phyloP scores from a whole-genome alignment of 129 eudicot species.

The Centaurea solstitialis region DNA sequence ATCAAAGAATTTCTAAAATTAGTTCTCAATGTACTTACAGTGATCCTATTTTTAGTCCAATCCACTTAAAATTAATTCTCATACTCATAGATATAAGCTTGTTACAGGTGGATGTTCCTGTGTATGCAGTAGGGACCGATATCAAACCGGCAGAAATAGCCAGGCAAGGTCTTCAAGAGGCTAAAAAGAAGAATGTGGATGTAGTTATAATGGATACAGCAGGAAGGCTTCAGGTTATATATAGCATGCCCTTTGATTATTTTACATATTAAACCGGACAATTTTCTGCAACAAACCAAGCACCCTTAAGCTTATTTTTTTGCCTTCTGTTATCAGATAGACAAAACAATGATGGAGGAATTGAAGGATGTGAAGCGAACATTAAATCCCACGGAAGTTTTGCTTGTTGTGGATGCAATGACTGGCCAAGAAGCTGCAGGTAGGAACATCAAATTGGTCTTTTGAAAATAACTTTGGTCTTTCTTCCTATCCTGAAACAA shows the following conservation, averaged over 20 bases:
- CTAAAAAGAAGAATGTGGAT: conserved; percentile 82
- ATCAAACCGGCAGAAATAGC: conserved; percentile 93
- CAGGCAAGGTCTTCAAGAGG: conserved; percentile 82
- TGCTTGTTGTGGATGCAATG: conserved; percentile 99
- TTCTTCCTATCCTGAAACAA: neutral
- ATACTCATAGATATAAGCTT: conserved; percentile 32
- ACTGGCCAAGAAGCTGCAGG: conserved; percentile 99
- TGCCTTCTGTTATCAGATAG: conserved; percentile 55
- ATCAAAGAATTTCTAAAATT: neutral
- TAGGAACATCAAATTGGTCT: conserved; percentile 11
- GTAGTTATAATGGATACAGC: conserved; percentile 99
- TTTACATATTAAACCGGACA: neutral
- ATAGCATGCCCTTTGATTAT: neutral
- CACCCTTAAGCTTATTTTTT: neutral
- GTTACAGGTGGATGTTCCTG: conserved; percentile 93
- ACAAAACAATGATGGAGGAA: conserved; percentile 93
- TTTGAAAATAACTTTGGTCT: neutral
- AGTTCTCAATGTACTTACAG: neutral
- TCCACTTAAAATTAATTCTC: conserved; percentile 20
- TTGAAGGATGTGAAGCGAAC: conserved; percentile 78
- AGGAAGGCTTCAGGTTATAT: conserved; percentile 94
- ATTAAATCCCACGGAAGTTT: conserved; percentile 87
- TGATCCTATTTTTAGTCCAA: conserved; percentile 3
- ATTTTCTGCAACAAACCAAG: neutral
- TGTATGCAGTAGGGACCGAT: conserved; percentile 87